Percentiles rank a stretch among this genome's conserved stretches.
Conservation (phyloP, 2,329 filamentous ascomycete species). For the Aspergillus texensis region DNA sequence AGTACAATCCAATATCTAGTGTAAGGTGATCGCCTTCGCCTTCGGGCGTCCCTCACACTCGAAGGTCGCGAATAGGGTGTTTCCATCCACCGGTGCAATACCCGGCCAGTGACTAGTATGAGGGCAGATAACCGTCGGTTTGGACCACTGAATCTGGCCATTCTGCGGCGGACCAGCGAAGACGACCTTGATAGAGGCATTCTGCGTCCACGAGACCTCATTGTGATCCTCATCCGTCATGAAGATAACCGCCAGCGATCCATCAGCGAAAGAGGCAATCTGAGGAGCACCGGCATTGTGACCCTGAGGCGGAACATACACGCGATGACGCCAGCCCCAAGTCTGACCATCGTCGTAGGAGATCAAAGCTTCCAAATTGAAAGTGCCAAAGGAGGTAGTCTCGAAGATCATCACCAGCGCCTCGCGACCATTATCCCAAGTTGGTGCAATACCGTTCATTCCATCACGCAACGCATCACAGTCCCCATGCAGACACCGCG, state of each 20-base stretch:
- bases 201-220: constrained; percentile 40
- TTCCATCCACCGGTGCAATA: constrained; percentile 31
- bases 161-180: constrained; percentile 37
- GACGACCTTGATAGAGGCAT: constrained; percentile 46
- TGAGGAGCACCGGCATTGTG: constrained; percentile 51
- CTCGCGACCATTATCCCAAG: constrained; percentile 33
- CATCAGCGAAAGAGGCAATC: constrained; percentile 45
- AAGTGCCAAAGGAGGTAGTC: constrained; percentile 46
- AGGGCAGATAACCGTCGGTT: constrained; percentile 33
- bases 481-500: constrained; percentile 45
- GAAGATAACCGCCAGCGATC: constrained; percentile 48
- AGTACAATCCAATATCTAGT: neutral
- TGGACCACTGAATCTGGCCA: constrained; percentile 39
- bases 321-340: constrained; percentile 45
- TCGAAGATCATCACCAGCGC: constrained; percentile 52
- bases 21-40: constrained; percentile 25
- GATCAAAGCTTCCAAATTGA: constrained; percentile 49
- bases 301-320: constrained; percentile 42
- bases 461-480: constrained; percentile 38
- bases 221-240: constrained; percentile 51
- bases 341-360: constrained; percentile 49
- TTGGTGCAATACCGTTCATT: constrained; percentile 49
- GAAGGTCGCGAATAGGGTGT: constrained; percentile 31
- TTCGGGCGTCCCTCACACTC: constrained; percentile 30
- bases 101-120: constrained; percentile 45